phyloP scores from a whole-genome alignment of 2,329 filamentous ascomycete genomes.

The Colletotrichum sp. region DNA sequence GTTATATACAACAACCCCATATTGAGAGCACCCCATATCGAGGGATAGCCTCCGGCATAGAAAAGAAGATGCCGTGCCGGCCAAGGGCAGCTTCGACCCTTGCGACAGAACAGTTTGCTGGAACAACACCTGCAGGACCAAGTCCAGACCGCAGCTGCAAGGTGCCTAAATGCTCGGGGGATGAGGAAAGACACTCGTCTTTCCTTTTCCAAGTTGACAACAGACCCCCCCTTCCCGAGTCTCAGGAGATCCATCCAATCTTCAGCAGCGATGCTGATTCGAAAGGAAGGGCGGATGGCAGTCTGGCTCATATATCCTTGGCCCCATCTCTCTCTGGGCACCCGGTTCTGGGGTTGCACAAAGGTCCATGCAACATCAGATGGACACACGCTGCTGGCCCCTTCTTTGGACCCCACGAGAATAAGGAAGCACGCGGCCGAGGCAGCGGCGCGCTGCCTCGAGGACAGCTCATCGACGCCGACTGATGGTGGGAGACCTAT shows the following conservation, averaged over 20 bases:
- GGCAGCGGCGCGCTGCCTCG: not conserved
- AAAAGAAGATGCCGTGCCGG: not conserved
- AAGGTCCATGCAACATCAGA: not conserved
- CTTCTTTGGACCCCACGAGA: not conserved
- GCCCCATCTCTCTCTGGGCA: not conserved
- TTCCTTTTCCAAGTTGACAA: not conserved
- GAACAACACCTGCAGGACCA: not conserved
- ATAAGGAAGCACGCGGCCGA: slow-evolving; percentile 4
- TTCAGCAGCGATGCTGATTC: not conserved
- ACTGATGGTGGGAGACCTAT: not conserved
- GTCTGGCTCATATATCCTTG: not conserved
- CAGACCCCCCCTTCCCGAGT: not conserved
- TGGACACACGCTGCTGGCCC: not conserved
- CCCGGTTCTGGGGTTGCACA: not conserved
- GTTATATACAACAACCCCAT: not conserved
- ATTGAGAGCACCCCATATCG: not conserved
- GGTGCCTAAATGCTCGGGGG: not conserved
- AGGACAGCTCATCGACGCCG: not conserved
- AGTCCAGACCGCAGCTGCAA: not conserved
- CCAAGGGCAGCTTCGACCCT: not conserved
- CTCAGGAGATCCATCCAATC: not conserved
- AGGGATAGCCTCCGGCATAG: not conserved
- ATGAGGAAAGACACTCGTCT: not conserved
- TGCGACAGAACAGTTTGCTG: not conserved
- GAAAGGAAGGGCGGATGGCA: not conserved